Base-by-base conservation (phyloP, 495 filamentous ascomycete genomes). In the Poronia punctata region DNA sequence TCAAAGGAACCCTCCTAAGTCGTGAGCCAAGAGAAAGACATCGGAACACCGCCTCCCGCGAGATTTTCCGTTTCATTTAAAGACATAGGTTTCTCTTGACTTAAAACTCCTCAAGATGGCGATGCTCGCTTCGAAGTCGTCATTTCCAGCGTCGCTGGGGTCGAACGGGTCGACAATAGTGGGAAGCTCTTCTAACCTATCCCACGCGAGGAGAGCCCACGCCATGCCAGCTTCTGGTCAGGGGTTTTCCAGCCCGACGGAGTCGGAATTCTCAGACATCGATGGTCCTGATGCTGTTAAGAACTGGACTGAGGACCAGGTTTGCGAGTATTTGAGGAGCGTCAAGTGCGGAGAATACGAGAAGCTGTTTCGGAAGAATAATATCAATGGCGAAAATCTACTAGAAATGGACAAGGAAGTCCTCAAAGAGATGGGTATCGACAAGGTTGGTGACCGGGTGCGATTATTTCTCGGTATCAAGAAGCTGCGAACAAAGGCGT, bases 361-460 rank as follows among this genome's bases (percentile, higher is more conserved):
- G 56, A 76, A 83, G 45, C 61, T 96, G 20, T 99, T 99, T 54
- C 81, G 82, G 68, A 79, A 78, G 43, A 95, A 99, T 54, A 84
- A 96, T 56, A 94, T 99, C 67, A 97, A 88, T 54, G 92, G 92
- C 38, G 88, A 93, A 61, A 95, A 93, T 54, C 70, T 99, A 28
- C 74, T 99, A 41, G 92, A 99, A 63, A 90, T 95, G 62, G 92
- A 99, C 59, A 93, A 96, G 67, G 80, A 84, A 37, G 86, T 92
- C 32, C 74, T 99, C 41, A 93, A 97, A 63, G 92, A 99, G 54
- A 89, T 99, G 78, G 92, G 92, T 18, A 87, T 99, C 47, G 94
- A 96, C 49, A 99, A 95, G 63, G 83, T 99, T 40, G 92, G 92
- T 34, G 93, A 99, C 63, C 79, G 93, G 24, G 88, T 99, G n/a